These are phyloP conservation scores for Fusarium equiseti DNA, from an alignment of 2,329 filamentous ascomycete species.

Conservation along the genomic window DNA sequence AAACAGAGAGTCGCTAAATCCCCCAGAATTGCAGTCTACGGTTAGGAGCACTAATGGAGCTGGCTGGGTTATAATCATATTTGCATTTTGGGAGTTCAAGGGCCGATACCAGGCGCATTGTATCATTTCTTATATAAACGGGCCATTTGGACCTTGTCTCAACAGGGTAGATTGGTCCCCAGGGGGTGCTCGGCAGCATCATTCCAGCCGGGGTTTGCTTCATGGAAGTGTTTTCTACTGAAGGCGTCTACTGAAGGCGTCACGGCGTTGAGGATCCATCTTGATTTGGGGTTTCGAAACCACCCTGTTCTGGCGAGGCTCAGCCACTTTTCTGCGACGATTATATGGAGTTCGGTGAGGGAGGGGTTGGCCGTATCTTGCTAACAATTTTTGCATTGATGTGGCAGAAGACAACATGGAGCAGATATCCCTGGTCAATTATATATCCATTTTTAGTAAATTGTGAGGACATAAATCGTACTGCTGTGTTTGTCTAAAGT, in stretches of 20 bases:
- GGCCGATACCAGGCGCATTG: constrained; percentile 41
- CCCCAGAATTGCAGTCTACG: constrained; percentile 32
- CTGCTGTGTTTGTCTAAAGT: neutral
- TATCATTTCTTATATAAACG: constrained; percentile 41
- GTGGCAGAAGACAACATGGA: neutral
- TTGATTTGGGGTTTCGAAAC: constrained; percentile 2
- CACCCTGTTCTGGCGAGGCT: constrained; percentile 4
- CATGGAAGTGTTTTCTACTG: neutral
- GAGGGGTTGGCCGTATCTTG: neutral
- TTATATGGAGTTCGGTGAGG: constrained; percentile 1
- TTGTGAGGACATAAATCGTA: neutral
- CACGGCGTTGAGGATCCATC: constrained; percentile 24
- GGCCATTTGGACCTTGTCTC: constrained; percentile 9
- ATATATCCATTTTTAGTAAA: constrained; percentile 1
- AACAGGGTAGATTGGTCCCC: neutral
- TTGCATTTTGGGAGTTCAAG: constrained; percentile 44
- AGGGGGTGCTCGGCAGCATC: constrained; percentile 9
- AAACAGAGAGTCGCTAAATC: constrained; percentile 43
- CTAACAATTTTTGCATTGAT: neutral
- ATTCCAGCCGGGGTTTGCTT: constrained; percentile 8
- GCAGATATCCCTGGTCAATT: constrained; percentile 17
- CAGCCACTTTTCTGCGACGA: neutral
- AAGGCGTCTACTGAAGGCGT: constrained; percentile 7
- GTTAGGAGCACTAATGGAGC: constrained; percentile 43
- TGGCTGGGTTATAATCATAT: constrained; percentile 37